phyloP scores from a whole-genome alignment of 495 filamentous ascomycete genomes.

The Clavariopsis aquatica region DNA sequence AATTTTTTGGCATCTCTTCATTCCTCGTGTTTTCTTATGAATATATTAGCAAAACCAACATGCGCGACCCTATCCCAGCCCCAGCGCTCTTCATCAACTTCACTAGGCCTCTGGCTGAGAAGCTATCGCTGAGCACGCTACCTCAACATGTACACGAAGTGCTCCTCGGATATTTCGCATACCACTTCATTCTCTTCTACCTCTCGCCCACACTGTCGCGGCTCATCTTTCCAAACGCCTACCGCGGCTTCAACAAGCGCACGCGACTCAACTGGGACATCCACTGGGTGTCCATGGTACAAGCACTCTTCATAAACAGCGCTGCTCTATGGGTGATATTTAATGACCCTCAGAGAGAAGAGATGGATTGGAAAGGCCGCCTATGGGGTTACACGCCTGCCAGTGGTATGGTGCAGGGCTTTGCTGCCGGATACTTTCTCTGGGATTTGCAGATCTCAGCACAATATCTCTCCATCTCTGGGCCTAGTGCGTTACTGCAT shows the following conservation, averaged over 20 bases:
- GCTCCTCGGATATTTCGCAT: constrained; percentile 23
- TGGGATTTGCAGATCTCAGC: constrained; percentile 30
- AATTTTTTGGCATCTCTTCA: background rate
- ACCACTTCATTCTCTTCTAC: constrained; percentile 25
- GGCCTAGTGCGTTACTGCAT: constrained; percentile 23
- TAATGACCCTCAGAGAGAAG: constrained; percentile 15
- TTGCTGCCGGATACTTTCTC: constrained; percentile 34
- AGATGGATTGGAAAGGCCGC: constrained; percentile 27
- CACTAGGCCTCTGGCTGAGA: constrained; percentile 19
- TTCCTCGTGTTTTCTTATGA: background rate
- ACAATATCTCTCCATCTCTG: constrained; percentile 16
- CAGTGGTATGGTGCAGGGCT: constrained; percentile 30
- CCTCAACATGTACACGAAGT: constrained; percentile 33
- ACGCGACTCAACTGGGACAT: constrained; percentile 35
- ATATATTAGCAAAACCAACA: background rate
- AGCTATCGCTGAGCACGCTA: constrained; percentile 18
- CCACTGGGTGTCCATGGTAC: constrained; percentile 33
- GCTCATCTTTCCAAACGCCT: constrained; percentile 16
- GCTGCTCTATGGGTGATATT: constrained; percentile 30
- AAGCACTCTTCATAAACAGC: constrained; percentile 24
- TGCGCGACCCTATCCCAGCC: constrained; percentile 28
- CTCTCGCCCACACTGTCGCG: constrained; percentile 26
- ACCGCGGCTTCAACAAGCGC: constrained; percentile 22
- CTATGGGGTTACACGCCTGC: constrained; percentile 33
- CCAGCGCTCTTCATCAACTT: constrained; percentile 16